Evolutionary conservation across 257 asterid species (phyloP), one percentile per base, ranked within the genome.

Genomic region (Fraxinus americana): DNA sequence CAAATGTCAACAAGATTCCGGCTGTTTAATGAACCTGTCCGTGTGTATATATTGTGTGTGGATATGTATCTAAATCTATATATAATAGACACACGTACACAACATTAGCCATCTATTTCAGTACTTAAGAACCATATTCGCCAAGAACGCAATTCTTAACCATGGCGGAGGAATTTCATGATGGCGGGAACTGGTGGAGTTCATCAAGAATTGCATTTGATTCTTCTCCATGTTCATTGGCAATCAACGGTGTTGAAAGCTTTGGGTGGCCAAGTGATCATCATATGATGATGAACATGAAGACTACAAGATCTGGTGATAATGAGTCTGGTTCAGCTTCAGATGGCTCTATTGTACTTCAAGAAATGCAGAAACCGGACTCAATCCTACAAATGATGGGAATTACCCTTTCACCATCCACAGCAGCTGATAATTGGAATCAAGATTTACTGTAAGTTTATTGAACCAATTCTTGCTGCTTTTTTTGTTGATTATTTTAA

Each of bases 141-240:
- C 75, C 27, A 72, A 73, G 30, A 52, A 29, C 17, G 2, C 11
- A 63, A 36, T 25, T 75, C 29, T 36, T 27, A 63, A 11, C 70
- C 75, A 86, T 93, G 97, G 89, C 83, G 30, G 96, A 91, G 77
- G 96, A 91, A 35, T 86, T 85, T 54, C 80, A 83, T 52, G 93
- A 90, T 0, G 92, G 67, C 65, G 91, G 89, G 50, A 85, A 77
- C 57, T 89, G 93, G 93, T 91, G 96, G 91, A 89, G 48, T 78
- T 79, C 94, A n/a, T 77, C 92, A 5, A 82, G 85, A 77, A 83
- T 80, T 72, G 80, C 85, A 74, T 90, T 88, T 72, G 82, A 83
- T 45, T 84, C 91, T 11, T 88, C 94, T 23, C 87, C 90, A 3
- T 90, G 91, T 75, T 87, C 91, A 4, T 68, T 89, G 19, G 82